phyloP scores from a whole-genome alignment of 2,329 filamentous ascomycete genomes.

The Exserohilum rostratum region DNA sequence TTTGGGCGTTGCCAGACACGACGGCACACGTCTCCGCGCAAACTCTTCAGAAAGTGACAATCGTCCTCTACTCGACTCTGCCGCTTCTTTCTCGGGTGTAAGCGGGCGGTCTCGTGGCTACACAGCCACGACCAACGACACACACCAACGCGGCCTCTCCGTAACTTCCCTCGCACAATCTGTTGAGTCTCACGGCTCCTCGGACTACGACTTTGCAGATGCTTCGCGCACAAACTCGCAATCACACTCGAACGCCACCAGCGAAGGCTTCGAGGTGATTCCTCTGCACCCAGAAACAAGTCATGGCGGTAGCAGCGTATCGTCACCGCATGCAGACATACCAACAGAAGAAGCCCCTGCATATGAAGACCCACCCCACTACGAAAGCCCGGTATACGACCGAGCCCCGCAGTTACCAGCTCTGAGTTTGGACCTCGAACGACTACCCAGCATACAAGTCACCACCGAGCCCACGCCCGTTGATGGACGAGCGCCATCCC shows the following conservation, averaged over 20 bases:
- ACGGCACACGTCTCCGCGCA: conserved; percentile 75
- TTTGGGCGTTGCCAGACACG: conserved; percentile 75
- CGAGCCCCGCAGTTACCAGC: conserved; percentile 44
- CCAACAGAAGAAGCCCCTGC: conserved; percentile 44
- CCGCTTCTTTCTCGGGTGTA: conserved; percentile 64
- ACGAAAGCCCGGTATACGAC: conserved; percentile 50
- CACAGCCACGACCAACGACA: conserved; percentile 33
- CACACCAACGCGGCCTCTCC: conserved; percentile 53
- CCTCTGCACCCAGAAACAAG: conserved; percentile 45
- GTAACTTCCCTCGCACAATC: conserved; percentile 49
- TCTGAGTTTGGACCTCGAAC: conserved; percentile 49
- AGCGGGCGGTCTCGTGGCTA: conserved; percentile 31
- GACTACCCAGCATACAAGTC: conserved; percentile 53
- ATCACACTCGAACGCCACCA: conserved; percentile 22
- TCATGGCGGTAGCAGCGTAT: conserved; percentile 29
- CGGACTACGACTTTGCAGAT: conserved; percentile 44
- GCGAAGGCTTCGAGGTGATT: conserved; percentile 53
- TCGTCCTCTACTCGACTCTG: conserved; percentile 72
- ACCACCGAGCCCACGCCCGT: conserved; percentile 44
- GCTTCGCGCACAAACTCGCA: conserved; percentile 26
- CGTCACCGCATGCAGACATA: conserved; percentile 33
- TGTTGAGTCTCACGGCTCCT: conserved; percentile 45
- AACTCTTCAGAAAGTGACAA: conserved; percentile 76
- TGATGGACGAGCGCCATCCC: conserved; percentile 16
- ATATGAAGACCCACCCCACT: conserved; percentile 58